Conservation (phyloP, 495 filamentous ascomycete species). For the Podospora pseudocomata region DNA sequence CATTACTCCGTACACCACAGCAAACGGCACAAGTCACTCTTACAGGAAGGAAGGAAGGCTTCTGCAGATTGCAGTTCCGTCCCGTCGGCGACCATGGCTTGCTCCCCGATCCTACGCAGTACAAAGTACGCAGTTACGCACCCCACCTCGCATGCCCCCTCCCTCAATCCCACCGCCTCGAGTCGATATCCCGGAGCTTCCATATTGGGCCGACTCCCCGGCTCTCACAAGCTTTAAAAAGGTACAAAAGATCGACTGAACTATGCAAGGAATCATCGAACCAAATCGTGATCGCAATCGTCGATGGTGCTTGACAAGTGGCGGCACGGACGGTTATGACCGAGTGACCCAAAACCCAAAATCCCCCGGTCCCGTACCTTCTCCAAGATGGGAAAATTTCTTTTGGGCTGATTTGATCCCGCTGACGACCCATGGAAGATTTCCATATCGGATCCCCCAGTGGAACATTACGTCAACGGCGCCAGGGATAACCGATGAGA, state of each 20-base stretch:
- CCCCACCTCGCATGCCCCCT: neutral
- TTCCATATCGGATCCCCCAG: slow-evolving; percentile 12
- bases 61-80: neutral
- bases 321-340: no score
- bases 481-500: slow-evolving; percentile 14
- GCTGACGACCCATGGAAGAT: neutral
- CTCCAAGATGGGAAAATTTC: slow-evolving; percentile 6
- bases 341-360: no score
- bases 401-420: neutral
- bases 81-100: slow-evolving; percentile 3
- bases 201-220: neutral
- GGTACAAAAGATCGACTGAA: neutral
- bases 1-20: no score
- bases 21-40: no score
- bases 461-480: slow-evolving; percentile 23
- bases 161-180: neutral
- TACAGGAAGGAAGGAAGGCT: neutral
- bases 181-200: neutral
- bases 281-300: neutral
- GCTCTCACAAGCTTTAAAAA: neutral
- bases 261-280: neutral
- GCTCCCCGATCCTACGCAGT: neutral
- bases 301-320: no score
- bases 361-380: no score
- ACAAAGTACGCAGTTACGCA: neutral